Conservation (phyloP, 2,329 filamentous ascomycete genomes). For the Trichoderma gracile region DNA sequence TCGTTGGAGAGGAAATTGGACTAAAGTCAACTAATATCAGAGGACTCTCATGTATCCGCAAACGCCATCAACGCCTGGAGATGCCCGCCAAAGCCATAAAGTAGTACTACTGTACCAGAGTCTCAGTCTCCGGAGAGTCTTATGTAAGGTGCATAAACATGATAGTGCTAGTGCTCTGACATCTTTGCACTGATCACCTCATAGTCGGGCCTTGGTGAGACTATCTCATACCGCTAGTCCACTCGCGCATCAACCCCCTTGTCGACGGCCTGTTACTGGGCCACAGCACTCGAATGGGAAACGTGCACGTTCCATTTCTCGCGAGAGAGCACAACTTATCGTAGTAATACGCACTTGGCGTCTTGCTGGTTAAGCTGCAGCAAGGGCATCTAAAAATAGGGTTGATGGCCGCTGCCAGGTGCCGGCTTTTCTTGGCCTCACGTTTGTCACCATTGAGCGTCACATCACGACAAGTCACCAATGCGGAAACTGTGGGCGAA, state of each 20-base stretch:
- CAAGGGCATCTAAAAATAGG: conserved; percentile 17
- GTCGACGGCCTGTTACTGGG: neutral
- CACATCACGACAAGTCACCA: conserved; percentile 1
- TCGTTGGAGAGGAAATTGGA: too few species aligned
- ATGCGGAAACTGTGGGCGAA: neutral
- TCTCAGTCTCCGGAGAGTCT: neutral
- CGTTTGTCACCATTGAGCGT: neutral
- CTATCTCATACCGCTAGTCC: neutral
- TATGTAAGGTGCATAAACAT: neutral
- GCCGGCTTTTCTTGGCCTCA: neutral
- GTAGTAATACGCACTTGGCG: neutral
- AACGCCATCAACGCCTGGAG: too few species aligned
- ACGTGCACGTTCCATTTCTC: conserved; percentile 10
- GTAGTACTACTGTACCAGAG: too few species aligned
- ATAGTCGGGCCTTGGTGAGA: neutral
- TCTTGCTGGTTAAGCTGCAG: neutral
- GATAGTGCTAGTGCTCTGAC: neutral
- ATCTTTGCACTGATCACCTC: conserved; percentile 1
- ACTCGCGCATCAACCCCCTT: neutral
- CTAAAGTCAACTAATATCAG: too few species aligned
- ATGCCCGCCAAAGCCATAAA: too few species aligned
- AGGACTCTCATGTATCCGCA: too few species aligned
- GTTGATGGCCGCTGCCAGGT: neutral
- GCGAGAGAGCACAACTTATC: too few species aligned
- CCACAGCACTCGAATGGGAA: conserved; percentile 17